Evolutionary conservation across 192 early-diverging fungal genomes (phyloP), one percentile per base, ranked within the genome.

Genomic region (Backusella liffmaniae): DNA sequence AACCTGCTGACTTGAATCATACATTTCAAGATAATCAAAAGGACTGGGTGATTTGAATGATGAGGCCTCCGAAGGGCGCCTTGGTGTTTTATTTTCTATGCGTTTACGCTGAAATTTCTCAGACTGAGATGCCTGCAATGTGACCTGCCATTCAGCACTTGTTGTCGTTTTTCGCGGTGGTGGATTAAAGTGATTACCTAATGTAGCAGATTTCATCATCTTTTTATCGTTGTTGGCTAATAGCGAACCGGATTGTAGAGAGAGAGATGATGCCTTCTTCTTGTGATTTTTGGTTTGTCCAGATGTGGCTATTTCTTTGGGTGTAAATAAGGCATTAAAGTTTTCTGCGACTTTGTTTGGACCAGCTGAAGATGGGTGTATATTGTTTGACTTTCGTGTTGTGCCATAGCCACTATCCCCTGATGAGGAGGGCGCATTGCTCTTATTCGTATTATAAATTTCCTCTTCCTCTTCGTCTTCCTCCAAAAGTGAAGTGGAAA

Each of bases 1-100:
- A 18, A 65, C 29, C 3, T 81, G 83, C 32, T 78, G 70, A 30
- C 86, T 86, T 35, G 82, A 73, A 41, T 75, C 67, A 26, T 83
- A 49, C n/a, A 66, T 32, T 39, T 73, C 35, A 56, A 29, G n/a
- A 36, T 78, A 23, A 30, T 36, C n/a, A 42, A 29, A 23, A 6
- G 26, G 23, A 30, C 56, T 15, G 56, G 56, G 56, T 26, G 56
- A 62, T 13, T 62, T 62, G 26, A 62, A 62, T 62, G 26, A 62
- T 13, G 56, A 62, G 10, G 56, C 26, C 26, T 62, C 56, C 12
- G 56, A 62, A 13, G 56, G 56, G 4, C 56, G 21, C 15, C 56
- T 62, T 62, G 56, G 56, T 1, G 56, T 15, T 62, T 62, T 62
- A 29, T 23, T 62, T 12, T 62, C 56, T 29, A 29, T 29, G 56